Percentiles rank a stretch among this genome's conserved stretches.
These are phyloP conservation scores for Amniculicola lignicola DNA, from an alignment of 495 filamentous ascomycete species.

Conservation along the genomic window DNA sequence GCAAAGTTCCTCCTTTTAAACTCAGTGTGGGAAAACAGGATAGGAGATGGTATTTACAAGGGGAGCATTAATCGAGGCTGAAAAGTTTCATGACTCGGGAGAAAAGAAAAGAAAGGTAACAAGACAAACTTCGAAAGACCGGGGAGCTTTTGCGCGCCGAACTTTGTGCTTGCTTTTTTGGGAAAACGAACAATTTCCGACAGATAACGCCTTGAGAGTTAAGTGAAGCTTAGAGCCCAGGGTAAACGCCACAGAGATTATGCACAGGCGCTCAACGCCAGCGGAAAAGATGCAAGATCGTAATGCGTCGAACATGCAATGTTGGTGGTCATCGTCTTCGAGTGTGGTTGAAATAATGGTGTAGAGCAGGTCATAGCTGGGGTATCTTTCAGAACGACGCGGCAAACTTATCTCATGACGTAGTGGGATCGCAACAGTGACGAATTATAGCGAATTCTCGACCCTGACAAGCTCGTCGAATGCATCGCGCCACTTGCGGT, in stretches of 20 bases:
- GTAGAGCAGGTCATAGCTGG: not conserved
- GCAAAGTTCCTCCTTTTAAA: too few relatives aligned
- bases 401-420: not conserved
- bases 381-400: conserved; percentile 31
- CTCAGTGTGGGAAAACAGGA: too few relatives aligned
- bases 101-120: conserved; percentile 2
- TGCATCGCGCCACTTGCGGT: conserved; percentile 60
- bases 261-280: conserved; percentile 34
- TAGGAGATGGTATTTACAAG: conserved; percentile 2
- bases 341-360: conserved; percentile 9
- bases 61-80: not conserved
- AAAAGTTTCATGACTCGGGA: not conserved
- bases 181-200: conserved; percentile 17
- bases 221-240: not conserved
- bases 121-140: conserved; percentile 14
- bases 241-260: conserved; percentile 32
- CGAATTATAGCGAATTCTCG: conserved; percentile 49
- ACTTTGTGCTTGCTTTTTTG: conserved; percentile 25
- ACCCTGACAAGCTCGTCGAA: conserved; percentile 73
- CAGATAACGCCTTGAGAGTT: conserved; percentile 19
- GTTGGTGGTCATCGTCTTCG: conserved; percentile 10
- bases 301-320: conserved; percentile 15
- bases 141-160: conserved; percentile 13
- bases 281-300: conserved; percentile 22
- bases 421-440: not conserved